phyloP scores from a whole-genome alignment of 352 stramenopile genomes.

The Globisporangium mamillatum region DNA sequence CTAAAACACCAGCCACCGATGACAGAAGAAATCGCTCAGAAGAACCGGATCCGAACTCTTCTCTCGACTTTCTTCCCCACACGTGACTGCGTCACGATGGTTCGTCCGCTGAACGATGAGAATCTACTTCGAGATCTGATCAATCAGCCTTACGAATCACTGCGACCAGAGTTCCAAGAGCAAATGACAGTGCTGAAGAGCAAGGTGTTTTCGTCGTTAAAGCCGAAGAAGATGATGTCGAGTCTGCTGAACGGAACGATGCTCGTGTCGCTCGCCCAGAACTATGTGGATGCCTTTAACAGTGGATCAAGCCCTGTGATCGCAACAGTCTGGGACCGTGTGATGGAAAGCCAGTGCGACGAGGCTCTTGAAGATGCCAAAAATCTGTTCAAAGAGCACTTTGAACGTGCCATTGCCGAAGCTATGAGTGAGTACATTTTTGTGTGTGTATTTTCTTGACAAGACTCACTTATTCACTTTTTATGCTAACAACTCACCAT shows the following conservation, averaged over 20 bases:
- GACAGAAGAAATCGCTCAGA: constrained; percentile 48
- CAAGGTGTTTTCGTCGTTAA: constrained; percentile 52
- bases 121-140: constrained; percentile 46
- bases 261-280: constrained; percentile 61
- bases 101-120: constrained; percentile 72
- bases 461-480: not conserved
- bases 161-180: constrained; percentile 57
- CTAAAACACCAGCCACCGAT: constrained; percentile 52
- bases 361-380: constrained; percentile 62
- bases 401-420: constrained; percentile 29
- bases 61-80: constrained; percentile 70
- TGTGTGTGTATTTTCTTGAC: not conserved
- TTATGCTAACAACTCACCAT: constrained; percentile 4
- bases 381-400: constrained; percentile 31
- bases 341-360: constrained; percentile 68
- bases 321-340: constrained; percentile 75
- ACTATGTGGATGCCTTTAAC: constrained; percentile 71
- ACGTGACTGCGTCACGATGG: constrained; percentile 76
- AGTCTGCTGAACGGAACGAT: constrained; percentile 63
- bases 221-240: constrained; percentile 64
- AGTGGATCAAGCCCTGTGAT: constrained; percentile 72
- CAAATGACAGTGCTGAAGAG: constrained; percentile 59
- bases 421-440: constrained; percentile 33
- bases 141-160: constrained; percentile 49
- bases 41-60: constrained; percentile 61